Evolutionary conservation across 176 grass and related monocot genomes (phyloP).

Genomic region (Tillandsia leiboldiana): DNA sequence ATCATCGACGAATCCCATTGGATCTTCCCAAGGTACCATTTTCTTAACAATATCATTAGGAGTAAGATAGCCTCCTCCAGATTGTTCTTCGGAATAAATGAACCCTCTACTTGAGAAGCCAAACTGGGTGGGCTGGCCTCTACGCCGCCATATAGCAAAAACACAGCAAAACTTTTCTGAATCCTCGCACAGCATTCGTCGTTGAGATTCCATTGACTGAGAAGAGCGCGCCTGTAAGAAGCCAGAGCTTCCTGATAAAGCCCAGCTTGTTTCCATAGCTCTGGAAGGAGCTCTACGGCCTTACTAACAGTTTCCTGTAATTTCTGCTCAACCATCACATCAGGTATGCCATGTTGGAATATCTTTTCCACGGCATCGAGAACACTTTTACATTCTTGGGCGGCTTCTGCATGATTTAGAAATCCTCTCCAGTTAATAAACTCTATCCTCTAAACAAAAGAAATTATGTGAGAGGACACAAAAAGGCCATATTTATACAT

Average conservation of each 20-base stretch:
- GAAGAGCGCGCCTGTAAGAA: constrained; percentile 81
- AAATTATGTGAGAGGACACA: background rate
- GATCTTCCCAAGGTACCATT: constrained; percentile 68
- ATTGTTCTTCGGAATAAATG: constrained; percentile 87
- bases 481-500: background rate
- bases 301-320: constrained; percentile 88
- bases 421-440: background rate
- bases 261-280: constrained; percentile 89
- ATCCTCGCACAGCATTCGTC: constrained; percentile 74
- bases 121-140: constrained; percentile 68
- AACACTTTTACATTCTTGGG: constrained; percentile 71
- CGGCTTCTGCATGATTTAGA: constrained; percentile 62
- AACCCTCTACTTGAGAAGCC: constrained; percentile 73
- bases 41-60: constrained; percentile 76
- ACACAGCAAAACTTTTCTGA: constrained; percentile 87
- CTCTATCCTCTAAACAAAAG: background rate
- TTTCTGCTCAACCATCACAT: constrained; percentile 78
- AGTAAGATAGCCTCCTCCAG: constrained; percentile 92
- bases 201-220: constrained; percentile 94
- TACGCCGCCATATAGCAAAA: constrained; percentile 73
- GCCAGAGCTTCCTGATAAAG: constrained; percentile 57
- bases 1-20: constrained; percentile 88
- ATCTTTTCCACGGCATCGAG: constrained; percentile 93
- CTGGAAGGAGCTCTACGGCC: constrained; percentile 88
- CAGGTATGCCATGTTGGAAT: constrained; percentile 81